Evolutionary conservation across 2,329 filamentous ascomycete species (phyloP), one percentile per base, ranked within the genome.

Genomic region (Fragosphaeria purpurea): DNA sequence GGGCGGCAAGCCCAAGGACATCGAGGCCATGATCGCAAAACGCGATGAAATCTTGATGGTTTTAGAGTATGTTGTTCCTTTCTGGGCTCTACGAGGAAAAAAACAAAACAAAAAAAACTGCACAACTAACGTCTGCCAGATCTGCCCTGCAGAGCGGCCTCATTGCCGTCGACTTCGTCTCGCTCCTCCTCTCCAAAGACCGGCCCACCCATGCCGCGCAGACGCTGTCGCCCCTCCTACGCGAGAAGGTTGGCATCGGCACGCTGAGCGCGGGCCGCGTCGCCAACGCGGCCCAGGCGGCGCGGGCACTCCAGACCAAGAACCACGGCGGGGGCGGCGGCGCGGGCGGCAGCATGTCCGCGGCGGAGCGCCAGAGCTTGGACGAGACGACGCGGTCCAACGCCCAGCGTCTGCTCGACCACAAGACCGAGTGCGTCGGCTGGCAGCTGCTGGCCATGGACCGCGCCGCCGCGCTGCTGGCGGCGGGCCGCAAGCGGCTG

Each of bases 131-230:
- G 2, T 22, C 11, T 12, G 2, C 2, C 34, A 75, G 68, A 64
- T 69, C 59, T 7, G 72, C 72, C 9, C 72, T 79, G 50, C 78
- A 84, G 57, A 77, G 80, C 49, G 76, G 83, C 41, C 73, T 85
- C 62, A 75, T 86, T 53, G 81, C 83, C 6, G 79, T 94, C 59
- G 88, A 95, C 64, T 87, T 90, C 59, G 70, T 95, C 50, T 95
- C 89, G 34, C 76, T 95, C 6, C 74, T 95, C 1, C 73, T 93
- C 12, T 88, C 87, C n/a, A 90, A 89, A 63, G 80, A 93, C 61
- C 74, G 74, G n/a, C 85, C 87, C 0, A 79, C 77, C 7, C 79
- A 83, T 56, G 86, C 84, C 5, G 74, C 81, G 58, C 66, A 73
- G 44, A 87, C 87, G 5, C 76, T 95, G 55, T 88, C 86, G 1